Base-by-base conservation (phyloP, 129 eudicot species). In the Tagetes patula region DNA sequence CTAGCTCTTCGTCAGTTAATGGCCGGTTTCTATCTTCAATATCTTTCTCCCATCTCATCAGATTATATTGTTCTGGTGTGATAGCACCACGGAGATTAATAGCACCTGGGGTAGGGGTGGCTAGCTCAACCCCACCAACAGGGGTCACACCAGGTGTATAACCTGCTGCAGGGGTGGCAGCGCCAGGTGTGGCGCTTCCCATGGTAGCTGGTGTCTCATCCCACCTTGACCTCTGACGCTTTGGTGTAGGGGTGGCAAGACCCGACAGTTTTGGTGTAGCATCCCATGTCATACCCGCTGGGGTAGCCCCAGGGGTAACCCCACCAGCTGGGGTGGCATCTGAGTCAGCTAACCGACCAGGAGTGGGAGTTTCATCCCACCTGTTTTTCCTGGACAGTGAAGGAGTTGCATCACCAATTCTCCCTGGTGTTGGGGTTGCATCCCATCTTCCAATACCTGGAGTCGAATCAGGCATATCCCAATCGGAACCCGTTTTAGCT, bases 261-360 rank as follows among this genome's bases (percentile, higher is more conserved):
- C 96, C 98, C 20, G 90, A 77, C 27, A 92, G 80, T 85, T 94
- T 94, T 0, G 98, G 98, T 2, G 98, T 90, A 13, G 98, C 89
- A 74, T 94, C 98, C 98, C 98, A 94, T 5, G 97, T 82, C 98
- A 94, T 94, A 11, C 98, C 98, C n/a, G 98, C 96, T 5, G 98
- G 98, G 6, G 98, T 94, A 12, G 98, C 96, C 7, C 98, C 98
- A 4, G 98, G 98, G 47, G 98, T 90, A 55, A 65, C 90, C n/a
- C 98, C 98, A 52, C 96, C 97, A 46, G 84, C 78, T 6, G 98
- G 98, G 8, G 98, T 94, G 8, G 98, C 91, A 72, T 94, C 97
- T 0, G 98, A 90, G 77, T 94, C 97, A 66, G 87, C 87, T 48
- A 84, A 52, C 20, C 97, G 88, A 3, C 97, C 94, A 5, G 97